Conservation (phyloP, 176 grass and related monocot species). For the Luzula sylvatica region DNA sequence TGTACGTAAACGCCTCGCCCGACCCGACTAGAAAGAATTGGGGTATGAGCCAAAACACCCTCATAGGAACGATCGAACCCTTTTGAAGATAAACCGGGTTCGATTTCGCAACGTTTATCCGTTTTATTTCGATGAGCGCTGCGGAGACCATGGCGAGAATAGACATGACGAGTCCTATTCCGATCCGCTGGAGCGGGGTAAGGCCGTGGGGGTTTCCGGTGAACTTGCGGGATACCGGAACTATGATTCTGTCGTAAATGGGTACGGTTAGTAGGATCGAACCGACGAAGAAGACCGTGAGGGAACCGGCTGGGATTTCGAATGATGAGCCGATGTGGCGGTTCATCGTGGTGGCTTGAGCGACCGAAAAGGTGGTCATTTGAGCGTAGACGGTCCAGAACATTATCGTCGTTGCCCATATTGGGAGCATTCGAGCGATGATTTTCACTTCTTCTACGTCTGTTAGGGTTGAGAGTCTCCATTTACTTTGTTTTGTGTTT, state of each 20-base stretch:
- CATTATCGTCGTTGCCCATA: slow-evolving; percentile 91
- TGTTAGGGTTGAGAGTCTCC: slow-evolving; percentile 62
- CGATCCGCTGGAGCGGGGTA: slow-evolving; percentile 79
- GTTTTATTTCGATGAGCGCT: slow-evolving; percentile 48
- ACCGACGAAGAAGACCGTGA: slow-evolving; percentile 91
- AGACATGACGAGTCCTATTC: slow-evolving; percentile 54
- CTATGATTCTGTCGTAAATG: slow-evolving; percentile 58
- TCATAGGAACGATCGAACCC: slow-evolving; percentile 17
- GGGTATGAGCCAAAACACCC: slow-evolving; percentile 75
- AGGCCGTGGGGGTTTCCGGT: slow-evolving; percentile 61
- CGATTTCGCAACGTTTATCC: slow-evolving; percentile 27
- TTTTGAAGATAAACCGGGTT: neutral
- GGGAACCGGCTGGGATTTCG: slow-evolving; percentile 64
- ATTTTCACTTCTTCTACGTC: slow-evolving; percentile 93
- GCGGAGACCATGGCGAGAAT: slow-evolving; percentile 53
- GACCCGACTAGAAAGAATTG: slow-evolving; percentile 83
- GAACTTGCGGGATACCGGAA: slow-evolving; percentile 38
- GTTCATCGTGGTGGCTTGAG: slow-evolving; percentile 86
- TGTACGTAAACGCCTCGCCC: slow-evolving; percentile 83
- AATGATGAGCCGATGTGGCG: slow-evolving; percentile 49
- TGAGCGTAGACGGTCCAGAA: slow-evolving; percentile 98
- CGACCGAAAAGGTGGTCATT: slow-evolving; percentile 96
- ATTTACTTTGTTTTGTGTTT: slow-evolving; percentile 27
- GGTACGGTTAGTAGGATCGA: slow-evolving; percentile 85
- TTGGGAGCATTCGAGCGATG: slow-evolving; percentile 66